Percentiles rank a stretch among this genome's conserved stretches.
phyloP scores from a whole-genome alignment of 768 basidiomycete genomes.

The Lactifluus rugatus region DNA sequence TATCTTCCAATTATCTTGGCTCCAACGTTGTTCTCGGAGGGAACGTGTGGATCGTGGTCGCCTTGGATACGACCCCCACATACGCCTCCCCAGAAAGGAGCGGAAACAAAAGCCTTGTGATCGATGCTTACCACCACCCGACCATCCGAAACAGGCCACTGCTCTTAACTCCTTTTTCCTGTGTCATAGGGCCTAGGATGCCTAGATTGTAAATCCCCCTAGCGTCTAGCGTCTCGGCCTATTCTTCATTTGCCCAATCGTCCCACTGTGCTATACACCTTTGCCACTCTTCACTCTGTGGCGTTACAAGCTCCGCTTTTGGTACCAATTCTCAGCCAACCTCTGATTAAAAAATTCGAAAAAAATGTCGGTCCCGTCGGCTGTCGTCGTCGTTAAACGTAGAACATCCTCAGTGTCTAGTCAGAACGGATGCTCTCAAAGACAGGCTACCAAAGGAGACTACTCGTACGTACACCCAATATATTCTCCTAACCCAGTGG shows the following conservation, averaged over 20 bases:
- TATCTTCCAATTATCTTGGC: background rate
- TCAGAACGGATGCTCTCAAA: background rate
- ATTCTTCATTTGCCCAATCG: background rate
- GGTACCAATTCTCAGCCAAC: background rate
- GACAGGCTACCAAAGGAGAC: no score
- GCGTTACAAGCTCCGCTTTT: background rate
- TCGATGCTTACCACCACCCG: conserved; percentile 1
- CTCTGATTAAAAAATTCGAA: background rate
- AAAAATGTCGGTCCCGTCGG: background rate
- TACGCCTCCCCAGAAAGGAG: background rate
- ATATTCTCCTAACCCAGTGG: conserved; percentile 1
- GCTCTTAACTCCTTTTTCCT: background rate
- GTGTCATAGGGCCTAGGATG: background rate
- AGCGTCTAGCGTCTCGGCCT: background rate
- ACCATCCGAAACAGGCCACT: conserved; percentile 4
- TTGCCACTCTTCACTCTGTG: conserved; percentile 3
- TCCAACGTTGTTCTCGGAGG: background rate
- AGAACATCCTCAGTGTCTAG: background rate
- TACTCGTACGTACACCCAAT: background rate
- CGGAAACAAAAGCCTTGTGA: conserved; percentile 18
- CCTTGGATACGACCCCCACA: conserved; percentile 14
- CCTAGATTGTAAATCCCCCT: background rate
- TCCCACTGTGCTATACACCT: background rate
- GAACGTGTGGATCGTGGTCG: conserved; percentile 13
- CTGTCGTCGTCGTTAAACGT: conserved; percentile 11